These are phyloP conservation scores for Pelagophyceae sp. DNA, from an alignment of 352 stramenopile genomes.

Conservation along the genomic window DNA sequence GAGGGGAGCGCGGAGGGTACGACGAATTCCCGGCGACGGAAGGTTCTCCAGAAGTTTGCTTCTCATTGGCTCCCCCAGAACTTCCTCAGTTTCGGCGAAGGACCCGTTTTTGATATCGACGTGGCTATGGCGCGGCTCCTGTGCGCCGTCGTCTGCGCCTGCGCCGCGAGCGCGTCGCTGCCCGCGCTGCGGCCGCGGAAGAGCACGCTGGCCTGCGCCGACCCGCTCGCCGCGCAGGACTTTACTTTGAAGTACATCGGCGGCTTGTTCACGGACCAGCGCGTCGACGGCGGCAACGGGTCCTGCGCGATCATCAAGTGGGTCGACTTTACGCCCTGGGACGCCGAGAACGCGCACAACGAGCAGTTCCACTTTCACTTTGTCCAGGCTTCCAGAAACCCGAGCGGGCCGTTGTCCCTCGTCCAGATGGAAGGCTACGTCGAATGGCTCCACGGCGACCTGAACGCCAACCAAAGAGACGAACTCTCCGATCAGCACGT, in stretches of 20 bases:
- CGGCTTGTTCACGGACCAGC: background rate
- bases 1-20: no score
- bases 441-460: background rate
- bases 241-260: background rate
- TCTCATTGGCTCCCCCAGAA: no score
- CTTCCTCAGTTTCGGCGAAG: no score
- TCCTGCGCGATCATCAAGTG: background rate
- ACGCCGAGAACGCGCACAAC: background rate
- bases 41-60: no score
- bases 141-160: background rate
- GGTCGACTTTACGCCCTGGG: background rate
- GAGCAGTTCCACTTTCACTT: background rate
- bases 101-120: no score
- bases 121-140: no score
- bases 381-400: background rate
- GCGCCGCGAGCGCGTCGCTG: background rate
- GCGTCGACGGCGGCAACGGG: background rate
- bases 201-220: background rate
- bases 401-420: background rate
- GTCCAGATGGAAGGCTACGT: background rate
- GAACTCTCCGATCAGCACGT: background rate
- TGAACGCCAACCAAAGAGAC: background rate
- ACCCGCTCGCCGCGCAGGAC: background rate
- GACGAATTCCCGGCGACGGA: no score
- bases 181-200: background rate